Conservation (phyloP, 805 yeast genomes). For the Starmerella powellii region DNA sequence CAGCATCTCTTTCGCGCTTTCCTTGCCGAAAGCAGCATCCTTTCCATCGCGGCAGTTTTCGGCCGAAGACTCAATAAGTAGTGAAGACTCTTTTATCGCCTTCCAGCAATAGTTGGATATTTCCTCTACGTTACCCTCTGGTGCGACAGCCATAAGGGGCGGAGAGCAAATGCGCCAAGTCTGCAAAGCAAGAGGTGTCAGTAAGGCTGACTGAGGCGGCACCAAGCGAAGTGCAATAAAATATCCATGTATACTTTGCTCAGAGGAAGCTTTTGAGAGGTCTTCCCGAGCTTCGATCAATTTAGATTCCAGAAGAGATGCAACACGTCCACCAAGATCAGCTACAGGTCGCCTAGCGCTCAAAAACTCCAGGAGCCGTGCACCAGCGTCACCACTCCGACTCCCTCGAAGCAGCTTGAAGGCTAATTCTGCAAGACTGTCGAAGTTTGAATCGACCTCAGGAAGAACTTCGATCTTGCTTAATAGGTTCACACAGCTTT, state of each 20-base stretch:
- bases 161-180: conserved; percentile 10
- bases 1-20: conserved; percentile 43
- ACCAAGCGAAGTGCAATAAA: conserved; percentile 36
- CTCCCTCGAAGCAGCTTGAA: conserved; percentile 8
- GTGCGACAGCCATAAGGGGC: conserved; percentile 12
- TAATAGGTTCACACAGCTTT: conserved; percentile 37
- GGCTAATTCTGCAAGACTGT: conserved; percentile 1
- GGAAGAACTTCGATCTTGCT: conserved; percentile 33
- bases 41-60: neutral
- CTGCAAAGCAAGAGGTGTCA: neutral
- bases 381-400: conserved; percentile 18
- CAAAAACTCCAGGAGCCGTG: conserved; percentile 11
- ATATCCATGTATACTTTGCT: conserved; percentile 55
- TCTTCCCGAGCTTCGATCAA: conserved; percentile 23
- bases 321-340: neutral
- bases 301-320: conserved; percentile 21
- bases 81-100: conserved; percentile 63
- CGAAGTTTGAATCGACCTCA: neutral
- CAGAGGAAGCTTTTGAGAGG: conserved; percentile 35
- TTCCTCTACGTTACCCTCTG: conserved; percentile 12
- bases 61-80: conserved; percentile 31
- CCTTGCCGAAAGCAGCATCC: conserved; percentile 4
- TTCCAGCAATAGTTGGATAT: conserved; percentile 69
- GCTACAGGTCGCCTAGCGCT: conserved; percentile 21
- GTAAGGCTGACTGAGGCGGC: neutral